These are phyloP conservation scores for Ballota nigra DNA, from an alignment of 257 asterid species.

Conservation along the genomic window DNA sequence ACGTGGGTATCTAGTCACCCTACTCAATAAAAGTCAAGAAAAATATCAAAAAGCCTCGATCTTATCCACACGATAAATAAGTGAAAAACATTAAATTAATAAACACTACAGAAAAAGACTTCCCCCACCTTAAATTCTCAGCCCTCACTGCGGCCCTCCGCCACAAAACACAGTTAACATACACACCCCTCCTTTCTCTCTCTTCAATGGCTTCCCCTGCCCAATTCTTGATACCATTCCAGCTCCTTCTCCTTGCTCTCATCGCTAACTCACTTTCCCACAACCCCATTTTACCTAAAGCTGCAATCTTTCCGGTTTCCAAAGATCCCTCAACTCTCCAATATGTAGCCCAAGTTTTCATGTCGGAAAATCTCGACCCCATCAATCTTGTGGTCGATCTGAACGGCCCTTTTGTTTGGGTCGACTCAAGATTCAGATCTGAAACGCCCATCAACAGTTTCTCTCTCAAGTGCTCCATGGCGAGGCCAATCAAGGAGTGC, in stretches of 20 bases:
- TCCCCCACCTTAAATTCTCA: slow-evolving; percentile 28
- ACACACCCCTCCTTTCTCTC: neutral
- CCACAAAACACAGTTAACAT: slow-evolving; percentile 30
- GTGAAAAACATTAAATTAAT: neutral
- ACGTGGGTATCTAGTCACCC: slow-evolving; percentile 38
- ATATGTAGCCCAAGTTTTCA: slow-evolving; percentile 46
- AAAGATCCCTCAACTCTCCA: slow-evolving; percentile 63
- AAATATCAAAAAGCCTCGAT: neutral
- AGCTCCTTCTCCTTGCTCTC: slow-evolving; percentile 24
- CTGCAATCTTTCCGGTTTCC: slow-evolving; percentile 45
- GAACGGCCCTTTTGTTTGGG: slow-evolving; percentile 56
- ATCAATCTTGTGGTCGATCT: slow-evolving; percentile 56
- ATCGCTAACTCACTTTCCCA: slow-evolving; percentile 29
- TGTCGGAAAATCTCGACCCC: slow-evolving; percentile 37
- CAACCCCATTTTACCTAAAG: slow-evolving; percentile 58
- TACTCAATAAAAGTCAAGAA: neutral
- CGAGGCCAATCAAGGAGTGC: slow-evolving; percentile 33
- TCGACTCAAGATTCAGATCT: slow-evolving; percentile 29
- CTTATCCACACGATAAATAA: slow-evolving; percentile 28
- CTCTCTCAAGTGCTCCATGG: slow-evolving; percentile 71
- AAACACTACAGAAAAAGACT: neutral
- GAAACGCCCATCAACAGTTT: slow-evolving; percentile 32
- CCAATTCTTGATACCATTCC: slow-evolving; percentile 22
- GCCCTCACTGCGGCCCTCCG: slow-evolving; percentile 48
- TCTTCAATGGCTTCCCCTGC: slow-evolving; percentile 34